Base-by-base conservation (phyloP, 495 filamentous ascomycete species). In the Penicillium salamii region DNA sequence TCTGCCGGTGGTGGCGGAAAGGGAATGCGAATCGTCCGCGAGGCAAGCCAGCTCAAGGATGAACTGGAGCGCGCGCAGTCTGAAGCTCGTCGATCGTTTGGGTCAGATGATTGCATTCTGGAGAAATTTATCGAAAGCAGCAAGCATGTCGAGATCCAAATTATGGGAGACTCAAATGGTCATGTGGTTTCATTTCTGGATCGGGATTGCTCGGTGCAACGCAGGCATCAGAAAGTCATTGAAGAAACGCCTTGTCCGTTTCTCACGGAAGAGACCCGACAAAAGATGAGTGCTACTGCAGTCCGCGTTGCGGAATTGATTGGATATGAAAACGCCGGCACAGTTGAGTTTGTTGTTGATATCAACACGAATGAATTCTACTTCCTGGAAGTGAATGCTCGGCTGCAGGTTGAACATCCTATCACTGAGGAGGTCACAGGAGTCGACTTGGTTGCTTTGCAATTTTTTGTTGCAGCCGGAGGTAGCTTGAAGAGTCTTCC, bases 311-410 rank as follows among this genome's bases (percentile, higher is more conserved):
- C 88, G 0, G 68, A 86, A 7, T 83, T 87, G 5, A 87, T 96
- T 24, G 83, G 84, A 1, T 97, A 97, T 57, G 82, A 88, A 46
- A 90, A 89, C 37, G 91, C 89, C 14, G 91, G 91, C 1, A 97
- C 91, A 0, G 91, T 97, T 7, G 91, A 97, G 65, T 97, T 95
- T 65, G 90, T 97, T 46, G 86, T 96, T 35, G 91, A 96, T 69
- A 87, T 87, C 55, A 86, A 91, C 40, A 84, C 83, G 0, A 82
- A 81, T 7, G 73, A 84, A 29, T 96, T 95, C 67, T 97, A 87
- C 72, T 97, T 97, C 65, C 91, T 96, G 82, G 91, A 96, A 70
- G 91, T 96, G 84, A 96, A 96, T 67, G 91, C 91, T 0, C 79
- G 91, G 28, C 72, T 96, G 19, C 91, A 96, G 61, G 91, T 96